phyloP scores from a whole-genome alignment of 2,329 filamentous ascomycete species.

The Stagonosporopsis tanaceti region DNA sequence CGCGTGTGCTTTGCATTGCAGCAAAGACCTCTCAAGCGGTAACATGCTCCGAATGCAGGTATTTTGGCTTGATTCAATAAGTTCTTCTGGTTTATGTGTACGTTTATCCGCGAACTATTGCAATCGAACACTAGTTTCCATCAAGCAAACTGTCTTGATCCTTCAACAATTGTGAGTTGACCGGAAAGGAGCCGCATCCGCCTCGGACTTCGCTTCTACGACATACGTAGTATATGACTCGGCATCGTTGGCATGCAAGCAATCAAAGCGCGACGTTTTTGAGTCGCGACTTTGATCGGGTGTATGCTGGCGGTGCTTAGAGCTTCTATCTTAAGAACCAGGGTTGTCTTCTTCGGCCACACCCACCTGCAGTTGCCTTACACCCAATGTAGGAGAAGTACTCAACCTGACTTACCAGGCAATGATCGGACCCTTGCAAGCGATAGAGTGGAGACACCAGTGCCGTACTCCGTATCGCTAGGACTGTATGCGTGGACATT shows the following conservation, averaged over 20 bases:
- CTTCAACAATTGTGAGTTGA: slow-evolving; percentile 16
- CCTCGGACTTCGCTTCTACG: background rate
- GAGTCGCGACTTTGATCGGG: slow-evolving; percentile 13
- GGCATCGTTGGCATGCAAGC: slow-evolving; percentile 1
- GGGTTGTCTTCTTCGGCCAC: slow-evolving; percentile 5
- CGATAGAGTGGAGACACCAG: slow-evolving; percentile 11
- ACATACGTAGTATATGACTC: slow-evolving; percentile 1
- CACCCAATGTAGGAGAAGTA: slow-evolving; percentile 11
- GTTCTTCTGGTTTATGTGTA: slow-evolving; percentile 16
- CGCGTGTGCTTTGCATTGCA: slow-evolving; percentile 26
- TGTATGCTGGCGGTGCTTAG: slow-evolving; percentile 3
- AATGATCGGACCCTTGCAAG: slow-evolving; percentile 6
- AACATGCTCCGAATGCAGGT: slow-evolving; percentile 25
- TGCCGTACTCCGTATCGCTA: background rate
- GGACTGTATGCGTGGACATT: slow-evolving; percentile 1
- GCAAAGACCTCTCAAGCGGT: slow-evolving; percentile 13
- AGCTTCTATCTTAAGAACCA: slow-evolving; percentile 6
- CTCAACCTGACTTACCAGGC: background rate
- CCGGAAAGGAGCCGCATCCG: slow-evolving; percentile 12
- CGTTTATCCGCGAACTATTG: slow-evolving; percentile 15
- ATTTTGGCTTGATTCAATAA: slow-evolving; percentile 19
- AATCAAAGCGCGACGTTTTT: slow-evolving; percentile 20
- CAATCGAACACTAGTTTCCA: slow-evolving; percentile 30
- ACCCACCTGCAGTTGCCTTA: slow-evolving; percentile 11
- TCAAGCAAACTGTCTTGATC: slow-evolving; percentile 21